These are phyloP conservation scores for Immersiporthe knoxdaviesiana DNA, from an alignment of 2,329 filamentous ascomycete species.

Conservation along the genomic window DNA sequence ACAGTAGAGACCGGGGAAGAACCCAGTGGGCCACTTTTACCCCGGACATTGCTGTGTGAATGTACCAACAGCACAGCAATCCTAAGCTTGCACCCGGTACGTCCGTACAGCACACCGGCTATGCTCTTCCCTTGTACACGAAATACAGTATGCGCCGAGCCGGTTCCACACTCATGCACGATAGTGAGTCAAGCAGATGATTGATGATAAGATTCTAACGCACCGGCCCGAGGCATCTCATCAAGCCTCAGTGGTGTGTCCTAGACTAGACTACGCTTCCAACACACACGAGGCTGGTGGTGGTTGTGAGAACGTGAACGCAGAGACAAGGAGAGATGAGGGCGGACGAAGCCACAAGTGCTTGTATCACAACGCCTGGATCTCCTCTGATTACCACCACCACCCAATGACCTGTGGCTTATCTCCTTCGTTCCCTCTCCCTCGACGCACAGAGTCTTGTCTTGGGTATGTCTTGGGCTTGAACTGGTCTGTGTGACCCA, in stretches of 20 bases:
- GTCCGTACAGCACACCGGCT: background rate
- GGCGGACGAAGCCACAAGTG: background rate
- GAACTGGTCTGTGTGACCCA: background rate
- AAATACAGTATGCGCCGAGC: background rate
- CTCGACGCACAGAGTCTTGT: background rate
- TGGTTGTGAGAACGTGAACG: background rate
- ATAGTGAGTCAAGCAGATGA: conserved; percentile 16
- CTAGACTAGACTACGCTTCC: background rate
- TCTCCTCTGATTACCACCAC: background rate
- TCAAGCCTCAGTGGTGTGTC: background rate
- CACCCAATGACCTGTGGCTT: no score
- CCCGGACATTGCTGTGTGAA: background rate
- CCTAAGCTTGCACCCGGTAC: background rate
- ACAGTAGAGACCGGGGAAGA: background rate
- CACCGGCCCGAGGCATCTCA: background rate
- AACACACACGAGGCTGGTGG: background rate
- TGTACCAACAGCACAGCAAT: background rate
- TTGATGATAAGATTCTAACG: conserved; percentile 1
- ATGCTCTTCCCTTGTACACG: background rate
- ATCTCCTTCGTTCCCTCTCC: background rate
- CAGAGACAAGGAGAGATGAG: background rate
- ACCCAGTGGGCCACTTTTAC: background rate
- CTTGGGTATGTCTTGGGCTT: background rate
- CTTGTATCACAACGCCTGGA: background rate
- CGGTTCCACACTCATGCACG: background rate